A percentile compares a stretch with the other conserved stretches of the same genome.
phyloP scores from a whole-genome alignment of 2,329 filamentous ascomycete species.

The Aureobasidium sp. region DNA sequence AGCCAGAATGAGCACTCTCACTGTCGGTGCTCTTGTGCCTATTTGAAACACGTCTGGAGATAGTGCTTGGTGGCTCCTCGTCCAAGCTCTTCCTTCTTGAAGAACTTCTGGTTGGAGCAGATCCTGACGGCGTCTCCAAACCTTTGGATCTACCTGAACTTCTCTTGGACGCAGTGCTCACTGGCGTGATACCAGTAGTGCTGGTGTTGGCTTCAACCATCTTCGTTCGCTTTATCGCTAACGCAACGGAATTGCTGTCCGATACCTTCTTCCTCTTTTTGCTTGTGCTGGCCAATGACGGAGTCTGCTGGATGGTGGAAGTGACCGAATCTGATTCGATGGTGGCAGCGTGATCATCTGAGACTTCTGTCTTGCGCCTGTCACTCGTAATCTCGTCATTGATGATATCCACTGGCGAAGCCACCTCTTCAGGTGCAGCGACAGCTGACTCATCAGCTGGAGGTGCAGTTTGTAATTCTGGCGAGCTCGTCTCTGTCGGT shows the following conservation, averaged over 20 bases:
- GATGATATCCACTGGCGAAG: background rate
- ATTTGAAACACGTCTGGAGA: background rate
- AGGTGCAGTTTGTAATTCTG: background rate
- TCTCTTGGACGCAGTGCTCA: background rate
- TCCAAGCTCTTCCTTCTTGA: background rate
- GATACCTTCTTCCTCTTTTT: background rate
- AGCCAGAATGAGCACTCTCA: background rate
- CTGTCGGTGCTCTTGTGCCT: background rate
- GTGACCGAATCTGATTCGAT: background rate
- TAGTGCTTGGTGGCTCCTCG: background rate
- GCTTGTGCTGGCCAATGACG: background rate
- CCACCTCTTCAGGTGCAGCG: no score
- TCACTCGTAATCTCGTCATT: background rate
- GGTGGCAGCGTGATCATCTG: background rate
- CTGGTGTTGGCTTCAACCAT: background rate
- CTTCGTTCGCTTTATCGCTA: background rate
- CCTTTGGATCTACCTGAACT: background rate
- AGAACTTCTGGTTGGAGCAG: background rate
- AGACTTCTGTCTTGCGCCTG: background rate
- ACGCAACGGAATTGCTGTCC: background rate
- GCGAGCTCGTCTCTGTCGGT: background rate
- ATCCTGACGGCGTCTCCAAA: background rate
- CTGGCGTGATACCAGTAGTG: background rate
- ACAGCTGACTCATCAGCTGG: background rate
- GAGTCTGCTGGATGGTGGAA: background rate